Evolutionary conservation across 2,329 filamentous ascomycete species (phyloP).

Genomic region (Paracoccidioides brasiliensis): DNA sequence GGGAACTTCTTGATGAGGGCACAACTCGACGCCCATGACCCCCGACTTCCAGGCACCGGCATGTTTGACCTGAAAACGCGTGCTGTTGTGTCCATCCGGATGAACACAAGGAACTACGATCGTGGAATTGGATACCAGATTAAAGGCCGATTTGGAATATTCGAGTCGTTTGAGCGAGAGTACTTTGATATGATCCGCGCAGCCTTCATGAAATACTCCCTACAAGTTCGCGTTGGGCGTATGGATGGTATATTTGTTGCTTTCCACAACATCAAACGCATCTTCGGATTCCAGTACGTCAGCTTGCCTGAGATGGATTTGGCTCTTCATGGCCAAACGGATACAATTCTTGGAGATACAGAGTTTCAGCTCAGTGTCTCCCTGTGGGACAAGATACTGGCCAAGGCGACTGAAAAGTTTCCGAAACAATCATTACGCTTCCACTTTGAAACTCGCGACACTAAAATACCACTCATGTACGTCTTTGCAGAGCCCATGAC

Average conservation of each 20-base stretch:
- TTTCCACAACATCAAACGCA: constrained; percentile 85
- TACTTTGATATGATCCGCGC: constrained; percentile 94
- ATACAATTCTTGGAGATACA: constrained; percentile 56
- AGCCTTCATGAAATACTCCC: constrained; percentile 89
- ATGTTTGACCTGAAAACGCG: constrained; percentile 96
- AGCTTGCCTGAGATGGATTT: constrained; percentile 74
- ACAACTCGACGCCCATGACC: constrained; percentile 82
- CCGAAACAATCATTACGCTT: constrained; percentile 63
- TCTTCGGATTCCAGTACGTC: constrained; percentile 97
- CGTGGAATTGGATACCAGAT: constrained; percentile 80
- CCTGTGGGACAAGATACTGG: constrained; percentile 65
- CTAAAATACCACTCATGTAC: constrained; percentile 57
- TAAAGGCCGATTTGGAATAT: constrained; percentile 58
- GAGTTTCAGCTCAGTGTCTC: constrained; percentile 76
- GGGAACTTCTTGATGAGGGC: constrained; percentile 90
- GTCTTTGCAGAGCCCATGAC: constrained; percentile 79
- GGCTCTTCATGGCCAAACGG: constrained; percentile 66
- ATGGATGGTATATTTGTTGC: constrained; percentile 99
- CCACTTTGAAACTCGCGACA: constrained; percentile 64
- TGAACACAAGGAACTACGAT: constrained; percentile 62
- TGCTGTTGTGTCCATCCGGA: constrained; percentile 80
- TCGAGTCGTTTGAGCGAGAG: constrained; percentile 86
- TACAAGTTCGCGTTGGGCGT: constrained; percentile 90
- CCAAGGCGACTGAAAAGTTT: constrained; percentile 61
- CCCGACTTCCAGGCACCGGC: constrained; percentile 73